Conservation (phyloP, 768 basidiomycete species). For the Phanerodontia chrysosporium region DNA sequence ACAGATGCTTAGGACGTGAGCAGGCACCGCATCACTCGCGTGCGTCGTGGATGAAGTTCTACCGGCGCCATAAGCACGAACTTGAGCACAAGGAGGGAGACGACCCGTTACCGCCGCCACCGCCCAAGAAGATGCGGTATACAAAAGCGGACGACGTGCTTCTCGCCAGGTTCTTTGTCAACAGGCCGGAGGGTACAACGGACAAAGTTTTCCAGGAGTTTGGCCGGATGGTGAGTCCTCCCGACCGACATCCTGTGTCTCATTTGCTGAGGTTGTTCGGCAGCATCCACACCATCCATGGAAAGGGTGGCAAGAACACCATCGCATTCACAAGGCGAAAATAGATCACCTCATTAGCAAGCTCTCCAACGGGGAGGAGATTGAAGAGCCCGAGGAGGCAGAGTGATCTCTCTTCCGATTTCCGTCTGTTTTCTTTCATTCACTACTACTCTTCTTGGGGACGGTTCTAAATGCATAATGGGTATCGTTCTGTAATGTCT, state of each 20-base stretch:
- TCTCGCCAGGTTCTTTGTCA: slow-evolving; percentile 69
- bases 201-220: slow-evolving; percentile 84
- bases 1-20: not conserved
- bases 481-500: not conserved
- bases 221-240: slow-evolving; percentile 53
- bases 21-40: slow-evolving; percentile 88
- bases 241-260: not conserved
- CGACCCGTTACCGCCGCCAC: slow-evolving; percentile 68
- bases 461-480: not conserved
- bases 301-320: slow-evolving; percentile 94
- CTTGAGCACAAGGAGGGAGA: slow-evolving; percentile 61
- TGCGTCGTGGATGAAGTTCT: slow-evolving; percentile 94
- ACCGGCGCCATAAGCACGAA: slow-evolving; percentile 85
- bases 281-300: slow-evolving; percentile 88
- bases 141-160: slow-evolving; percentile 75
- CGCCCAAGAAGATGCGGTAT: slow-evolving; percentile 88
- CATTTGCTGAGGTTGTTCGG: not conserved
- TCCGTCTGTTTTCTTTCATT: not conserved
- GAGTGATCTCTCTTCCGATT: not conserved
- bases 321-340: slow-evolving; percentile 82
- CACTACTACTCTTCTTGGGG: not conserved
- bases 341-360: slow-evolving; percentile 76
- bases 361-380: slow-evolving; percentile 52
- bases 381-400: slow-evolving; percentile 28
- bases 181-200: slow-evolving; percentile 74